Conservation (phyloP, 805 yeast species). For the Pichia cephalocereana region DNA sequence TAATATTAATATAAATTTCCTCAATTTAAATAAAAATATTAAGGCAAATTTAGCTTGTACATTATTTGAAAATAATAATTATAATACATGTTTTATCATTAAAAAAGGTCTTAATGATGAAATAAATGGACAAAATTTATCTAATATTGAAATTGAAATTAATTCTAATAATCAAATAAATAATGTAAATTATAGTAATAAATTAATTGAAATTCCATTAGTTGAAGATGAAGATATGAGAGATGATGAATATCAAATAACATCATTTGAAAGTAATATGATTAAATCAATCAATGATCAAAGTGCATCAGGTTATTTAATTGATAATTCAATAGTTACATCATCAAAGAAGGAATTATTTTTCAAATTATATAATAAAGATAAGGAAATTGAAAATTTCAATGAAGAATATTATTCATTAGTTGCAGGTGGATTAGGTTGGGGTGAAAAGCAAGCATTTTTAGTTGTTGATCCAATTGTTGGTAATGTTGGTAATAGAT, state of each 20-base stretch:
- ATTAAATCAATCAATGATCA: constrained; percentile 43
- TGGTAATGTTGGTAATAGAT: constrained; percentile 16
- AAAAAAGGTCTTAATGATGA: not conserved
- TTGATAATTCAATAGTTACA: constrained; percentile 31
- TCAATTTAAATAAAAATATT: not conserved
- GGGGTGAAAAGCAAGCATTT: constrained; percentile 63
- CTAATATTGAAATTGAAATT: constrained; percentile 1
- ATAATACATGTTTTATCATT: constrained; percentile 19
- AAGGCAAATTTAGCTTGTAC: constrained; percentile 18
- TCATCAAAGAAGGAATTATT: constrained; percentile 18
- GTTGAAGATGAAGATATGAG: constrained; percentile 4
- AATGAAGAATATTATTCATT: constrained; percentile 36
- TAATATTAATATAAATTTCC: constrained; percentile 4
- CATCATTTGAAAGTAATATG: constrained; percentile 47
- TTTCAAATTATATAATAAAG: constrained; percentile 12
- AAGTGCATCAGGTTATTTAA: constrained; percentile 52
- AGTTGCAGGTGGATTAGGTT: constrained; percentile 68
- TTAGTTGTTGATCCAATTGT: constrained; percentile 59
- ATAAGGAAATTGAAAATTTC: not conserved
- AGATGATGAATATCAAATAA: constrained; percentile 29
- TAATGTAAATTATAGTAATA: constrained; percentile 5
- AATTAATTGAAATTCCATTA: constrained; percentile 11
- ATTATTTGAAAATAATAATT: constrained; percentile 18
- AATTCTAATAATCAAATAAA: not conserved
- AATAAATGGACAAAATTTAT: constrained; percentile 5